A percentile compares a stretch with the other conserved stretches of the same genome.
These are phyloP conservation scores for Oryza australiensis DNA, from an alignment of 176 grass and related monocot genomes.

Conservation along the genomic window DNA sequence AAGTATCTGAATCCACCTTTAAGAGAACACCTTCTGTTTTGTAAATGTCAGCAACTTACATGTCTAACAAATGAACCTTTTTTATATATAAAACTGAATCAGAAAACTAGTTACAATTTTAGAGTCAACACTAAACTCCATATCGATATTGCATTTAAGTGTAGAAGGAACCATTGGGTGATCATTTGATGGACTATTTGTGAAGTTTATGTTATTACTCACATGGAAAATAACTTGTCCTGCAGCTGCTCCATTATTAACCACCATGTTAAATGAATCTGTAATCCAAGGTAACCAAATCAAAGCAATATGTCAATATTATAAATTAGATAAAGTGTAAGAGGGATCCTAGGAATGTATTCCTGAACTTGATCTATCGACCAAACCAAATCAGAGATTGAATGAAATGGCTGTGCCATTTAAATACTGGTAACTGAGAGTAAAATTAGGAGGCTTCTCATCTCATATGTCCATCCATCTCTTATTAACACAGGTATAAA, in stretches of 20 bases:
- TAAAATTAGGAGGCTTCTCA: background rate
- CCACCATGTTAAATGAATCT: conserved; percentile 90
- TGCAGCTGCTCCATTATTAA: conserved; percentile 82
- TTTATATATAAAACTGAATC: background rate
- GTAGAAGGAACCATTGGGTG: background rate
- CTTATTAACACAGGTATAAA: background rate
- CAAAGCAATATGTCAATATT: background rate
- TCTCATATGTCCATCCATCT: background rate
- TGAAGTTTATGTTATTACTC: conserved; percentile 28
- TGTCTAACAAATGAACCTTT: background rate
- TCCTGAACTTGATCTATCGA: background rate
- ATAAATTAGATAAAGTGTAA: background rate
- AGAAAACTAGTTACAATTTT: background rate
- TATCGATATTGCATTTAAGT: background rate
- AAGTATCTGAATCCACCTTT: background rate
- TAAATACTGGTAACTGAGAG: background rate
- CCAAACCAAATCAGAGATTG: background rate
- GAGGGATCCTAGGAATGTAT: background rate
- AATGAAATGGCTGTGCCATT: background rate
- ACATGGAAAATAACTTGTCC: conserved; percentile 95
- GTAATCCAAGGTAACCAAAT: conserved; percentile 15
- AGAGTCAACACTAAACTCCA: background rate
- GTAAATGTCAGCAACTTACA: background rate
- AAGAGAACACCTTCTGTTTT: background rate
- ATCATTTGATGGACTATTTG: background rate